Percentiles rank a stretch among this genome's conserved stretches.
Evolutionary conservation across 768 basidiomycete genomes (phyloP).

Genomic region (Leucocoprinus sp.): DNA sequence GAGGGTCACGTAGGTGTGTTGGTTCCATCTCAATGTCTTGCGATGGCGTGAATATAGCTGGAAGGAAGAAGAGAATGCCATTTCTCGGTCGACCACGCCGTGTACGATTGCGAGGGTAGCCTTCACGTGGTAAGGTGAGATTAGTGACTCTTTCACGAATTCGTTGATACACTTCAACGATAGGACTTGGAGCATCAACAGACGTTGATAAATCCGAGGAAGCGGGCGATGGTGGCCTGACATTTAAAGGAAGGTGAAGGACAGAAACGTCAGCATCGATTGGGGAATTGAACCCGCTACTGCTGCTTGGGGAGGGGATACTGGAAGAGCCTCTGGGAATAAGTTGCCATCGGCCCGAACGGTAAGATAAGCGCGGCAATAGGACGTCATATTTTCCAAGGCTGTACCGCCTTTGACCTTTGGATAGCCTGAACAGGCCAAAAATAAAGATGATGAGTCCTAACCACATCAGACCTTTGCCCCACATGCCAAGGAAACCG

Average conservation of each 20-base stretch:
- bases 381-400: conserved; percentile 68
- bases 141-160: conserved; percentile 50
- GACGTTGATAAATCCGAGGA: conserved; percentile 39
- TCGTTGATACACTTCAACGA: conserved; percentile 46
- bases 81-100: conserved; percentile 40
- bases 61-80: conserved; percentile 74
- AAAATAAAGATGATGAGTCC: conserved; percentile 65
- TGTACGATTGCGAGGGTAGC: conserved; percentile 37
- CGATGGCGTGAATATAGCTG: conserved; percentile 61
- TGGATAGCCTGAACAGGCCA: conserved; percentile 53
- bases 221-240: conserved; percentile 48
- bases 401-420: conserved; percentile 48
- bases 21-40: conserved; percentile 38
- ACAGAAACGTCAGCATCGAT: conserved; percentile 45
- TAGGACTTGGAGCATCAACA: conserved; percentile 38
- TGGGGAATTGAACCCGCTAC: conserved; percentile 29
- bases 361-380: conserved; percentile 59
- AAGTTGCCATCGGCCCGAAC: conserved; percentile 67
- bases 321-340: conserved; percentile 52
- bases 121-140: conserved; percentile 33
- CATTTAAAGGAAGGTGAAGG: conserved; percentile 56
- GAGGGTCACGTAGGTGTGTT: conserved; percentile 9
- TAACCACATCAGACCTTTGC: conserved; percentile 81
- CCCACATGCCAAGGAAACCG: conserved; percentile 83
- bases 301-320: conserved; percentile 30